Percentiles rank a stretch among this genome's conserved stretches.
Evolutionary conservation across 805 yeast species (phyloP).

Genomic region (Hagleromyces aurorensis): DNA sequence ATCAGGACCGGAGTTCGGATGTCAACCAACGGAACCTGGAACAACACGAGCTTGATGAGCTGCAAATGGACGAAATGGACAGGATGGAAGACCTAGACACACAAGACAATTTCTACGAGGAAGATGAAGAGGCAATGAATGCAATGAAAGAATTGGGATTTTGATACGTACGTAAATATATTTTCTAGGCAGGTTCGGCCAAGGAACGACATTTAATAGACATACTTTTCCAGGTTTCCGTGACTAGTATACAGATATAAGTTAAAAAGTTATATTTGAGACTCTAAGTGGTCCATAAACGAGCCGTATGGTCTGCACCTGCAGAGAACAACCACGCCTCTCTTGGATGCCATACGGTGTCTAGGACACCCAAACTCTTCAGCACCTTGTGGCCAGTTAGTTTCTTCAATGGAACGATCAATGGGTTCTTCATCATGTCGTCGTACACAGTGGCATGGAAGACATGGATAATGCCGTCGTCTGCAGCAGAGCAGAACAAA

Average conservation of each 20-base stretch:
- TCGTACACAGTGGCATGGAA: conserved; percentile 97
- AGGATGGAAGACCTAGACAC: background rate
- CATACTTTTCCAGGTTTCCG: too few relatives aligned
- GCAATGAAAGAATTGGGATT: conserved; percentile 21
- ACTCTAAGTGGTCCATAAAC: conserved; percentile 83
- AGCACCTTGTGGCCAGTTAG: conserved; percentile 81
- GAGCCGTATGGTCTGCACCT: conserved; percentile 94
- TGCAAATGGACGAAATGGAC: conserved; percentile 1
- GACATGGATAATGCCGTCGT: conserved; percentile 87
- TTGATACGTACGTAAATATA: conserved; percentile 7
- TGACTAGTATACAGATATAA: conserved; percentile 1
- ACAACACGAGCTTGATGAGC: conserved; percentile 3
- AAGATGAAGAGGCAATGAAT: conserved; percentile 23
- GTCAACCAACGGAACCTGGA: too few relatives aligned
- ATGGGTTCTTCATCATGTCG: conserved; percentile 80
- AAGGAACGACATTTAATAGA: too few relatives aligned
- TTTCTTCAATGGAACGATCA: conserved; percentile 92
- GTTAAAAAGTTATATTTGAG: background rate
- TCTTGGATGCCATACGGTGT: conserved; percentile 90
- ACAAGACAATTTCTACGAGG: conserved; percentile 10
- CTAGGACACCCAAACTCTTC: conserved; percentile 78
- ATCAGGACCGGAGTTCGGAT: too few relatives aligned
- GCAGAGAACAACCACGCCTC: conserved; percentile 98
- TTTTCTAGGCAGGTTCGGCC: conserved; percentile 31
- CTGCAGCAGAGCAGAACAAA: conserved; percentile 88